Percentiles rank a stretch among this genome's conserved stretches.
These are phyloP conservation scores for Sclerotinia glacialis DNA, from an alignment of 2,329 filamentous ascomycete species.

Conservation along the genomic window DNA sequence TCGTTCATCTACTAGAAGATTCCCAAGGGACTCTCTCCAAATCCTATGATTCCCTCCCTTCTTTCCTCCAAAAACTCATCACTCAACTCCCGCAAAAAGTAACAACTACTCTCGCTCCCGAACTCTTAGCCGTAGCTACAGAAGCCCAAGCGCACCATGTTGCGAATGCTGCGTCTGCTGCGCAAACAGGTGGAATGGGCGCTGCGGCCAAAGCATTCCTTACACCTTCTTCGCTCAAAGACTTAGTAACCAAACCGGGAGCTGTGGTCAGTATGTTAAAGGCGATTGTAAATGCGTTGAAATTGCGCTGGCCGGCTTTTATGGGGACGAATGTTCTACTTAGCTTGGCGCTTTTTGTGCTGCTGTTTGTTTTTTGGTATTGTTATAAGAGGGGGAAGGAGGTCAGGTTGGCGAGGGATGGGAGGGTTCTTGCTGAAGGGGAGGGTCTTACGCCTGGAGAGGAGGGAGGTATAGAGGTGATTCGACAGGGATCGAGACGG, in stretches of 20 bases:
- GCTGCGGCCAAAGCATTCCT: constrained; percentile 65
- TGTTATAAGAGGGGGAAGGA: constrained; percentile 94
- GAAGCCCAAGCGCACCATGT: constrained; percentile 56
- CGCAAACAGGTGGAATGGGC: constrained; percentile 41
- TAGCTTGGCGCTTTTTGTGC: constrained; percentile 83
- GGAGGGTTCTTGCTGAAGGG: background rate
- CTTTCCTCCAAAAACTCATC: constrained; percentile 80
- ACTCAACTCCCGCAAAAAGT: constrained; percentile 80
- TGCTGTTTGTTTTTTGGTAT: constrained; percentile 90
- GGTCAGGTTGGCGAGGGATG: constrained; percentile 57
- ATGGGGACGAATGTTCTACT: constrained; percentile 89
- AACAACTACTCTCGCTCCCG: constrained; percentile 71
- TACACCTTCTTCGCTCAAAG: constrained; percentile 69
- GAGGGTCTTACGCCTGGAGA: constrained; percentile 26
- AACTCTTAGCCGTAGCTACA: constrained; percentile 74
- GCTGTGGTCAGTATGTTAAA: constrained; percentile 79
- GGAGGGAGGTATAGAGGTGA: constrained; percentile 13
- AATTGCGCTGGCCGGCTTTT: constrained; percentile 83
- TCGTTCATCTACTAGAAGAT: constrained; percentile 62
- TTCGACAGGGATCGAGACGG: constrained; percentile 1
- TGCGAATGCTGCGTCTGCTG: constrained; percentile 24
- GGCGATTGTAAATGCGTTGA: constrained; percentile 86
- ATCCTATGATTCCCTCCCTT: constrained; percentile 66
- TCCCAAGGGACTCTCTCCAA: constrained; percentile 58
- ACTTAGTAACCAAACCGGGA: constrained; percentile 82